A percentile compares a stretch with the other conserved stretches of the same genome.
Conservation (phyloP, 768 basidiomycete species). For the Naganishia friedmannii region DNA sequence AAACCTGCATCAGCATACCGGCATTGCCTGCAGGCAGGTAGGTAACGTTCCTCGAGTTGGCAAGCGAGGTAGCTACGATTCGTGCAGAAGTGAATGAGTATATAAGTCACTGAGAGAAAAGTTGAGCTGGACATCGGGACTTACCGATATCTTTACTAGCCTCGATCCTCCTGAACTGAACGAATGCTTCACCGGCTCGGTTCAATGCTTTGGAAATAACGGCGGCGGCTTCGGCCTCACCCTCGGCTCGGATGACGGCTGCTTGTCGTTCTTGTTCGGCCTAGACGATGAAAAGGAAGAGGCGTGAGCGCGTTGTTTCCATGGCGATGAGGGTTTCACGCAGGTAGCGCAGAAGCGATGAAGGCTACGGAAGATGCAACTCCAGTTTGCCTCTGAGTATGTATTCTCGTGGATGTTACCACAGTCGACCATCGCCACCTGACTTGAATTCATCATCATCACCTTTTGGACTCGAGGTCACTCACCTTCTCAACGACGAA, state of each 20-base stretch:
- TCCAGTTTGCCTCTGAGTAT: background rate
- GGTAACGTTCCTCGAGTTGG: conserved; percentile 46
- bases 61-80: conserved; percentile 42
- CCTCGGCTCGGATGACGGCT: conserved; percentile 94
- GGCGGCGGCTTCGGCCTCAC: conserved; percentile 93
- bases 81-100: background rate
- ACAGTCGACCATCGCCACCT: background rate
- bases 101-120: background rate
- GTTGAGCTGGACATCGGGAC: conserved; percentile 19
- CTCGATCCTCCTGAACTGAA: conserved; percentile 92
- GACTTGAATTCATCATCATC: too few relatives aligned
- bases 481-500: conserved; percentile 96
- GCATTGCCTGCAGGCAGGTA: conserved; percentile 46
- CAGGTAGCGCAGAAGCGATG: too few relatives aligned
- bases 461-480: background rate
- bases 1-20: conserved; percentile 47
- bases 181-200: conserved; percentile 92
- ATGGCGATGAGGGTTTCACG: too few relatives aligned
- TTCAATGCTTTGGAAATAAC: conserved; percentile 88
- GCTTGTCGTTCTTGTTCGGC: conserved; percentile 99
- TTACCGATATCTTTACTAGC: conserved; percentile 89
- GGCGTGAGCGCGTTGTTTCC: too few relatives aligned
- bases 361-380: background rate
- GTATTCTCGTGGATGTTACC: background rate
- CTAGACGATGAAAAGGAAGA: conserved; percentile 53